Conservation (phyloP, 2,329 filamentous ascomycete species). For the Aspergillus oerlinghausenensis region DNA sequence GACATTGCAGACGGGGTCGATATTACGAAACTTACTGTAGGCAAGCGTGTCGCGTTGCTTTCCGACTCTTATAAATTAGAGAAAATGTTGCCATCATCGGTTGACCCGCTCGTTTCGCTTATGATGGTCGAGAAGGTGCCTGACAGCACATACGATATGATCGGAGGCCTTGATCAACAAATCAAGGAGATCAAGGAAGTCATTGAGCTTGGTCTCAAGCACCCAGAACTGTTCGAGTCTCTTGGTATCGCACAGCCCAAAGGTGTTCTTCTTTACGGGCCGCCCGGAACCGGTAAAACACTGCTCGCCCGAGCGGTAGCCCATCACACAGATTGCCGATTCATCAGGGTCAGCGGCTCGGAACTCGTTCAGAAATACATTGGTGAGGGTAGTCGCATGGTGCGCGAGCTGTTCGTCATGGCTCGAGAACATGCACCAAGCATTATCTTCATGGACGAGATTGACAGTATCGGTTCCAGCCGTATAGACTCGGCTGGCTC, state of each 20-base stretch:
- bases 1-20: constrained; percentile 94
- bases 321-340: constrained; percentile 98
- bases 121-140: constrained; percentile 99
- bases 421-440: constrained; percentile 94
- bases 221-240: constrained; percentile 98
- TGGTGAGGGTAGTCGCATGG: constrained; percentile 96
- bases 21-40: constrained; percentile 89
- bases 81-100: constrained; percentile 95
- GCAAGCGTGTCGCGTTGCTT: constrained; percentile 93
- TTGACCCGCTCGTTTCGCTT: constrained; percentile 95
- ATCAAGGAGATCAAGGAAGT: constrained; percentile 99
- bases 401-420: constrained; percentile 98
- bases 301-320: constrained; percentile 90
- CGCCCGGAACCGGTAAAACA: constrained; percentile 95
- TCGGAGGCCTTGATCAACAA: constrained; percentile 95
- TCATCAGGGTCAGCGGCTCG: constrained; percentile 93
- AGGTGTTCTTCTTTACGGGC: constrained; percentile 92
- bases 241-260: constrained; percentile 97
- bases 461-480: constrained; percentile 96
- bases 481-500: constrained; percentile 93
- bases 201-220: constrained; percentile 96
- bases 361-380: constrained; percentile 99
- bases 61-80: constrained; percentile 98
- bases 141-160: constrained; percentile 99
- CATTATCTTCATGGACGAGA: constrained; percentile 99